Base-by-base conservation (phyloP, 2,329 filamentous ascomycete species). In the Colletotrichum sp. region DNA sequence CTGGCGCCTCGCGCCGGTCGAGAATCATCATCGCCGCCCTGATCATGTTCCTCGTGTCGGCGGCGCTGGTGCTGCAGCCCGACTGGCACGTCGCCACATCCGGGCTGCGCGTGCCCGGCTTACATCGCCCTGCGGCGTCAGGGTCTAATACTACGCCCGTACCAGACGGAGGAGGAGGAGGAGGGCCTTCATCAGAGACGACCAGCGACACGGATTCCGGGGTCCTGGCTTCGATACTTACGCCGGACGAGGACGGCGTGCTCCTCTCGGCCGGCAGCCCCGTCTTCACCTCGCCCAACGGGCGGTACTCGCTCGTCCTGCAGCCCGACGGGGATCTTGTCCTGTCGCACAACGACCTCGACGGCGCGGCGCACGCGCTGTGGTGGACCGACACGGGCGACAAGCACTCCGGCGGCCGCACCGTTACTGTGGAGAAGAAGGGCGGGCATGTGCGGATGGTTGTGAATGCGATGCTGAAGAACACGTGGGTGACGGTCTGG, bases 361-460 rank as follows among this genome's bases (percentile, higher is more conserved):
- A 71, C 55, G 69, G 76, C 26, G 9, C n/a, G 3, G n/a, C 34
- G 7, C 63, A 70, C 62, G 57, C 76, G 9, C 24, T 78, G 12
- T 78, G 77, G 77, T 78, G 71, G 71, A 78, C 77, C 9, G 72
- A 52, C 7, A 78, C 77, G 32, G 72, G 77, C 15, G 75, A 77
- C 15, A 55, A 21, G 28, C 67, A 49, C n/a, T 49, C 21, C 6
- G 67, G 62, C 3, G 75, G 74, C 3, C 75, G 71, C 26, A 75
- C 32, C 13, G 52, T 78, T 12, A 26, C 32, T 9, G 21, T 78
- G 12, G 60, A 77, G 30, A 63, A 39, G 7, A 18, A 65, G 15
- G 32, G 62, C 9, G 75, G 67, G 18, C 75, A 63, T 21, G 6
- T 68, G 15, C 70, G 71, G 16, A 21, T 78, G 44, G 62, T 60